Evolutionary conservation across 495 filamentous ascomycete genomes (phyloP), one percentile per base, ranked within the genome.

Genomic region (Tirmania nivea): DNA sequence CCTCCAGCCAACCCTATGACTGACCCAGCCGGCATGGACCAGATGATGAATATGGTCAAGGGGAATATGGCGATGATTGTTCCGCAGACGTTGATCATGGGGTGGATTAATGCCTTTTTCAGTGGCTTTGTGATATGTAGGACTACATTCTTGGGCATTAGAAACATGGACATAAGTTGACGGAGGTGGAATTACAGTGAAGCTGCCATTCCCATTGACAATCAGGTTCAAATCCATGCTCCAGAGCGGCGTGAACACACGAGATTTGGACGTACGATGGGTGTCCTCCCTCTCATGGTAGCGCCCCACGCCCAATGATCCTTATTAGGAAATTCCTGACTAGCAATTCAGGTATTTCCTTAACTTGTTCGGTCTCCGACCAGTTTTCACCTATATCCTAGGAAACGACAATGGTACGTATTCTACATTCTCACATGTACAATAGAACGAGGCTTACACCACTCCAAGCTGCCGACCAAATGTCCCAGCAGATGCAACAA

Each of bases 21-120:
- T 35, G 90, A 97, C 68, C 90, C 90, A n/a, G 83, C 80, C 50
- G 86, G 84, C 50, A 96, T 92, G 92, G 96, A 64, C 87, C 84
- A 54, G 95, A 96, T 89, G 90, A 45, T 45, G 39, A 89, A 89
- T 54, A 93, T 93, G 86, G 84, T 96, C 79, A 97, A 95, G 78
- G 86, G 86, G 51, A 94, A 97, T 63, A 94, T 97, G 85, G 87
- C 89, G 59, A 96, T 94, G 90, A 96, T 97, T 75, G 86, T 97
- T 42, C 92, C 90, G 49, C 93, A 97, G 67, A 96, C 88, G 4
- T 68, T 96, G 67, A 96, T 96, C 58, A 97, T 97, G 90, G 86
- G 90, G 52, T 97, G 90, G 90, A 95, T 97, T 61, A 97, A 96
- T 71, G 86, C 90, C 0, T 96, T 96, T 67, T 97, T 97, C 62